Conservation (phyloP, 2,329 filamentous ascomycete genomes). For the Penicillium capsulatum region DNA sequence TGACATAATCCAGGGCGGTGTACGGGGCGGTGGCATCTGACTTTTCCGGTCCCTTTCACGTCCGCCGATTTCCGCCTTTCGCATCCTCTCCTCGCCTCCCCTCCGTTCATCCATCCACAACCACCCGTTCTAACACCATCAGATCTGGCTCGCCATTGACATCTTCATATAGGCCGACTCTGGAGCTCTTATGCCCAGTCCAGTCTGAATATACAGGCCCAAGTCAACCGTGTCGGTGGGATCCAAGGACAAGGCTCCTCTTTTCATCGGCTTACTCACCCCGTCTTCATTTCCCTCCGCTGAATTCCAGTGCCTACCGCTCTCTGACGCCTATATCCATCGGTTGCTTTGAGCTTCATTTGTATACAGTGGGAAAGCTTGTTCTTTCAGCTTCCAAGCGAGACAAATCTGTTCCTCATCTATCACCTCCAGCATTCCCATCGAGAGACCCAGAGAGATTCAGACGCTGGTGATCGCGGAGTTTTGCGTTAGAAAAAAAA, state of each 20-base stretch:
- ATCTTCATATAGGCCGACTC: no score
- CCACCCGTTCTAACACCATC: background rate
- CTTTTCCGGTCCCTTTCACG: slow-evolving; percentile 13
- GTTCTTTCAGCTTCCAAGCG: slow-evolving; percentile 26
- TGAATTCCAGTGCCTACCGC: no score
- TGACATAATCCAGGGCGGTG: slow-evolving; percentile 10
- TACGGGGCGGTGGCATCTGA: slow-evolving; percentile 17
- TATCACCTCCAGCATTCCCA: slow-evolving; percentile 24
- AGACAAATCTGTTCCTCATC: slow-evolving; percentile 23
- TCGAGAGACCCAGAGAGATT: slow-evolving; percentile 28
- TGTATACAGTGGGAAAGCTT: slow-evolving; percentile 34
- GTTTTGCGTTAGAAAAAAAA: slow-evolving; percentile 7
- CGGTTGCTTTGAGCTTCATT: slow-evolving; percentile 27
- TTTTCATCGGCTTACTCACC: slow-evolving; percentile 11
- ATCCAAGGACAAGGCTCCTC: slow-evolving; percentile 17
- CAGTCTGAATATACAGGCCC: no score
- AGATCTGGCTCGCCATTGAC: no score
- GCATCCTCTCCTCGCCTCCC: slow-evolving; percentile 6
- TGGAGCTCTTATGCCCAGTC: no score
- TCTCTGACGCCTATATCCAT: slow-evolving; percentile 27
- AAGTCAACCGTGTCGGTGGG: slow-evolving; percentile 9
- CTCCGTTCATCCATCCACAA: background rate
- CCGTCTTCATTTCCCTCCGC: background rate
- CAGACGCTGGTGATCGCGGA: slow-evolving; percentile 22
- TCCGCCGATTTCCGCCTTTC: slow-evolving; percentile 6